Evolutionary conservation across 768 basidiomycete species (phyloP).

Genomic region (Pluteus cervinus): DNA sequence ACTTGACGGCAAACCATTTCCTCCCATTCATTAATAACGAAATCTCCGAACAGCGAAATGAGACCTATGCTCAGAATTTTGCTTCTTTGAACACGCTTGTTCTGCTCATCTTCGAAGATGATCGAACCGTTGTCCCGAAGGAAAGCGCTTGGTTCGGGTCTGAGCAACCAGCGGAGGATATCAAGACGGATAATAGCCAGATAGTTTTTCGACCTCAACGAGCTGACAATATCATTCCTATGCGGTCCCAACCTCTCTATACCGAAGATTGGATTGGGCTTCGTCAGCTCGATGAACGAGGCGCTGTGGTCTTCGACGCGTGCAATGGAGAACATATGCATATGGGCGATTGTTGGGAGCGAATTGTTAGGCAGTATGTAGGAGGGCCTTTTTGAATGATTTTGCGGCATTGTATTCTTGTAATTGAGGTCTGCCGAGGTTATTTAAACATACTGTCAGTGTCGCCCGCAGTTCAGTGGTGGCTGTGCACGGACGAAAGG

Average conservation of each 20-base stretch:
- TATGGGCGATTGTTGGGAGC: constrained; percentile 56
- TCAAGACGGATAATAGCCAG: too few relatives aligned
- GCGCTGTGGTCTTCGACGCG: constrained; percentile 47
- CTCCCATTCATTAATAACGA: constrained; percentile 80
- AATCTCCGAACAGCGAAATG: constrained; percentile 42
- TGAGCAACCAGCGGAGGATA: constrained; percentile 39
- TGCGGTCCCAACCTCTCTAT: constrained; percentile 71
- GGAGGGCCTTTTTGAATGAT: constrained; percentile 18
- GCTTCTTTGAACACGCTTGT: constrained; percentile 59
- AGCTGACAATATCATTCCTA: constrained; percentile 70
- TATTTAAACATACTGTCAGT: constrained; percentile 7
- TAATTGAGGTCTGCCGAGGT: constrained; percentile 7
- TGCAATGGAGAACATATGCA: constrained; percentile 81
- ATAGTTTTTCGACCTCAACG: too few relatives aligned
- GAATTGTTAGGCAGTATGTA: constrained; percentile 36
- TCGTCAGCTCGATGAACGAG: constrained; percentile 60
- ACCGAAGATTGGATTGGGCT: constrained; percentile 79
- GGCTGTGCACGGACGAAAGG: too few relatives aligned
- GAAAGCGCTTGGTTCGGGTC: constrained; percentile 87
- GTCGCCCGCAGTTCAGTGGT: too few relatives aligned
- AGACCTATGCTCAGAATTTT: constrained; percentile 55
- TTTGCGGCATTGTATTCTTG: constrained; percentile 4
- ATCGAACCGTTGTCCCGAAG: constrained; percentile 77
- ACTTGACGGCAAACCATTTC: constrained; percentile 59
- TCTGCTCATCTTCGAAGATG: constrained; percentile 67